Percentiles rank a stretch among this genome's conserved stretches.
Conservation (phyloP, 192 early-diverging fungal genomes). For the Gonapodya sp. region DNA sequence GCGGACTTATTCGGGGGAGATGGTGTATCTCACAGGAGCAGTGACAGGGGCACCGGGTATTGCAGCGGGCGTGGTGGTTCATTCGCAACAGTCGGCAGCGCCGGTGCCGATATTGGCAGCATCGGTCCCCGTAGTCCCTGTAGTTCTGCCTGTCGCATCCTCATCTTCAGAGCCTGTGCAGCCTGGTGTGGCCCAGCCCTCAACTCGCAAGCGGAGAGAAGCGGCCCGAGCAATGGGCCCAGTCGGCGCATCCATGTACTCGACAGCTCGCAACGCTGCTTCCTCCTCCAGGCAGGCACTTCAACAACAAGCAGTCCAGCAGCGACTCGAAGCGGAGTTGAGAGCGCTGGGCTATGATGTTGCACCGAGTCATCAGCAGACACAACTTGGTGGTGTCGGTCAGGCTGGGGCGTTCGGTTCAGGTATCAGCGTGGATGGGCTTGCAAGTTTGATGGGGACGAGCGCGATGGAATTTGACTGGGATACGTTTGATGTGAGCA, state of each 20-base stretch:
- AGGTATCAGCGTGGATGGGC: neutral
- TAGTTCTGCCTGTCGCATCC: neutral
- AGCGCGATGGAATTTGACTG: neutral
- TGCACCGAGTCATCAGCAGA: neutral
- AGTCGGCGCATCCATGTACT: neutral
- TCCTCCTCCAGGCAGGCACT: neutral
- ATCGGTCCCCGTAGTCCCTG: neutral
- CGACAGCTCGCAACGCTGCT: neutral
- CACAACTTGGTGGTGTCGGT: neutral
- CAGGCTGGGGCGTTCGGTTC: neutral
- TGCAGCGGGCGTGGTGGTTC: neutral
- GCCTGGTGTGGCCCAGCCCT: neutral
- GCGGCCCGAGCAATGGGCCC: neutral
- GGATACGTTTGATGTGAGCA: neutral
- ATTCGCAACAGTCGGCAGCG: too few relatives aligned
- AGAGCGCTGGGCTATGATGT: neutral
- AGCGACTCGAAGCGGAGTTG: neutral
- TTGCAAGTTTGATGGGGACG: neutral
- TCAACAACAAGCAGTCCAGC: neutral
- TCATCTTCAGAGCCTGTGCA: neutral
- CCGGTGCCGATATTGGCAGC: neutral
- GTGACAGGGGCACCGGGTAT: neutral
- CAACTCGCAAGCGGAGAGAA: neutral
- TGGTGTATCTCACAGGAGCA: neutral
- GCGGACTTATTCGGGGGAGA: constrained; percentile 15